Evolutionary conservation across 805 yeast genomes (phyloP).

Genomic region (Zygosaccharomyces gambellarensis): DNA sequence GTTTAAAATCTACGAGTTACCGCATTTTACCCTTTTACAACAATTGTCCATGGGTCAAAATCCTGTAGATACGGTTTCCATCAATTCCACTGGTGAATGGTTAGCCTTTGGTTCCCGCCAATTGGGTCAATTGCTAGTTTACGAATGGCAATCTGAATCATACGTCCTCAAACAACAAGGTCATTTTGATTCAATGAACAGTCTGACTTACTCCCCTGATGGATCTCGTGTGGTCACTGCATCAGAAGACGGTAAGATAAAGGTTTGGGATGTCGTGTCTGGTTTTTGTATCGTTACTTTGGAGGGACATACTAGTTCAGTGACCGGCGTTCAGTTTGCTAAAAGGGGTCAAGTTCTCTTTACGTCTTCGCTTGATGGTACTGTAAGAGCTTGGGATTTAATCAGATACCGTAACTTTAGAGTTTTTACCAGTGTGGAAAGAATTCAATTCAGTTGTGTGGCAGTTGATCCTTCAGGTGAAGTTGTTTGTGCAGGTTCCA

Average conservation of each 20-base stretch:
- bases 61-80: slow-evolving; percentile 73
- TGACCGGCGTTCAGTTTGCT: slow-evolving; percentile 83
- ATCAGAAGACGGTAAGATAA: slow-evolving; percentile 93
- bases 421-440: slow-evolving; percentile 84
- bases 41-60: slow-evolving; percentile 89
- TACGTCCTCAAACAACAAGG: slow-evolving; percentile 95
- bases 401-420: slow-evolving; percentile 90
- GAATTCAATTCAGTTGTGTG: slow-evolving; percentile 79
- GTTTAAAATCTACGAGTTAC: slow-evolving; percentile 84
- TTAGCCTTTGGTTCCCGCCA: slow-evolving; percentile 88
- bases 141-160: slow-evolving; percentile 98
- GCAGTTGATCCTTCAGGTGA: slow-evolving; percentile 98
- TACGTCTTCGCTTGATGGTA: slow-evolving; percentile 90
- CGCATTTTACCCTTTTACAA: slow-evolving; percentile 73
- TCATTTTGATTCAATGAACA: slow-evolving; percentile 86
- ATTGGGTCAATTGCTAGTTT: slow-evolving; percentile 89
- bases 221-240: slow-evolving; percentile 91
- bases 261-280: slow-evolving; percentile 90
- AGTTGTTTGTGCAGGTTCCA: slow-evolving; percentile 90
- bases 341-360: slow-evolving; percentile 87
- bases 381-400: slow-evolving; percentile 96
- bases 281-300: slow-evolving; percentile 93
- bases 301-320: slow-evolving; percentile 84
- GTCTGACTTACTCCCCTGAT: slow-evolving; percentile 87
- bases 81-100: slow-evolving; percentile 92